Percentiles rank a stretch among this genome's conserved stretches.
Evolutionary conservation across 805 yeast genomes (phyloP).

Genomic region (Wickerhamiella alocasiicola): DNA sequence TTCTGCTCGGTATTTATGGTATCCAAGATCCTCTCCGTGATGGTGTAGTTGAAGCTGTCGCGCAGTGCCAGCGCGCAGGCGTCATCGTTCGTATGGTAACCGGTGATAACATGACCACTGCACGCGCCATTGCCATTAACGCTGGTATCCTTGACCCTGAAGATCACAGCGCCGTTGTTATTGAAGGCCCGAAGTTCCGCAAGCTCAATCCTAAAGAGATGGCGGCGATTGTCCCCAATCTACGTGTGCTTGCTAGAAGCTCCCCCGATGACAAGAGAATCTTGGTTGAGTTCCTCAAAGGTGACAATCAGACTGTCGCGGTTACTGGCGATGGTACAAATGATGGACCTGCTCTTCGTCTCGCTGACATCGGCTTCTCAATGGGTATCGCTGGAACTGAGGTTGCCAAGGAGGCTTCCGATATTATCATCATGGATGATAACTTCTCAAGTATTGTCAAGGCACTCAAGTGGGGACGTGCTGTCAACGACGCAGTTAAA

Average conservation of each 20-base stretch:
- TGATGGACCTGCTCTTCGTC: constrained; percentile 93
- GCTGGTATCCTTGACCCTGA: constrained; percentile 59
- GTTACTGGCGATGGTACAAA: constrained; percentile 99
- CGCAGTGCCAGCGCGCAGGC: constrained; percentile 78
- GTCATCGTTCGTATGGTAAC: constrained; percentile 96
- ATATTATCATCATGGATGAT: constrained; percentile 84
- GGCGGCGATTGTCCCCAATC: constrained; percentile 48
- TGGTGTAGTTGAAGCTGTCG: constrained; percentile 84
- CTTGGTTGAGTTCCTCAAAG: constrained; percentile 67
- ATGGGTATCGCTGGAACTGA: constrained; percentile 99
- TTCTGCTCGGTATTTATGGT: constrained; percentile 70
- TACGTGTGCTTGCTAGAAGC: constrained; percentile 83
- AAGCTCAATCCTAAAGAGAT: constrained; percentile 48
- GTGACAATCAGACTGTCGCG: constrained; percentile 86
- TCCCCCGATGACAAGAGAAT: constrained; percentile 91
- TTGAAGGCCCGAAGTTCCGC: constrained; percentile 92
- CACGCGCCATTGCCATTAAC: constrained; percentile 74
- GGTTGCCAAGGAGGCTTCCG: constrained; percentile 96
- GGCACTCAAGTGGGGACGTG: constrained; percentile 98
- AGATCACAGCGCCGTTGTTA: constrained; percentile 45
- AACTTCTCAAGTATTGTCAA: constrained; percentile 89
- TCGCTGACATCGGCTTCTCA: constrained; percentile 96
- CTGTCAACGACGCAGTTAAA: constrained; percentile 86
- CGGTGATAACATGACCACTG: constrained; percentile 88
- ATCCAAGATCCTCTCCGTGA: constrained; percentile 88